Base-by-base conservation (phyloP, 441 rosid species). In the Breynia disticha region DNA sequence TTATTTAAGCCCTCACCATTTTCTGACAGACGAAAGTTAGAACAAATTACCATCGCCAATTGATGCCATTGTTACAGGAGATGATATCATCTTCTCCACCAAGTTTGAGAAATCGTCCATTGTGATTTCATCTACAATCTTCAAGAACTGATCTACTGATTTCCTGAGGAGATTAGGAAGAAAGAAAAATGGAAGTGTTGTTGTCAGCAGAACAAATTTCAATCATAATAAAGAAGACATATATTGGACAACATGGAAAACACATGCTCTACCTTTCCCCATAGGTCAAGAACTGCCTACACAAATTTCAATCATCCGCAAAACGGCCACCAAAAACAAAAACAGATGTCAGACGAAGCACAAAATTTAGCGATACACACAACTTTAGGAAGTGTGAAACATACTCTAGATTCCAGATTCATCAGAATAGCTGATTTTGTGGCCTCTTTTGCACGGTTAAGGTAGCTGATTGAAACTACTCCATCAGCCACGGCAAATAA, bases 351-450 rank as follows among this genome's bases (percentile, higher is more conserved):
- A 53, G 41, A 49, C 22, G 18, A 50, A 54, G 56, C 52, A 38
- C 20, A 28, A 10, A 17, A 16, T 9, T 20, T 24, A 12, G 0
- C 16, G 16, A 8, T 19, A 39, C 12, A 41, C 41, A 19, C 18
- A 47, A 35, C 7, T 16, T 43, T 3, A 52, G 45, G 13, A 45
- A 15, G 18, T 13, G 48, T 7, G n/a, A 45, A 53, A 46, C 55
- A 50, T 82, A 93, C 97, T 68, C 87, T 81, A 51, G 96, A 89
- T 73, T 93, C 99, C 64, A 89, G 74, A 69, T 86, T 86, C 97
- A 89, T 84, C 54, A 93, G 66, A 52, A 86, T 83, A 17, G 97
- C 87, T 52, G 97, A 78, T 71, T 78, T 89, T 54, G 95, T 83
- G 44, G 97, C 59, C 62, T 74, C 69, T 68, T 89, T 87, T 16